Percentiles rank a stretch among this genome's conserved stretches.
These are phyloP conservation scores for Eutrema japonicum DNA, from an alignment of 345 rosid species.

Conservation along the genomic window DNA sequence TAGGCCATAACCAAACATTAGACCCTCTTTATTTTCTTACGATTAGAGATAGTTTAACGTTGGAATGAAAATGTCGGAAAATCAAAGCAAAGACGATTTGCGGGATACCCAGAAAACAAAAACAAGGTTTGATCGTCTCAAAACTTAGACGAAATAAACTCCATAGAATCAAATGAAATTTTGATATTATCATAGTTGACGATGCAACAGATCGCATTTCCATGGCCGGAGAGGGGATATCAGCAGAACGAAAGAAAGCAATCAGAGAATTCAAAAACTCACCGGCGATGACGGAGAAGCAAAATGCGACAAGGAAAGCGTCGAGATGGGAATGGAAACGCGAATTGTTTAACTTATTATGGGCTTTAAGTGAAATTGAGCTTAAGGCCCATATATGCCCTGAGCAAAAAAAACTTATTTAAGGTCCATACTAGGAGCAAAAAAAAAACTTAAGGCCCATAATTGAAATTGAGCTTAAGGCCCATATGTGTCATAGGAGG, in stretches of 20 bases:
- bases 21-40: too few relatives aligned
- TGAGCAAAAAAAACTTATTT: neutral
- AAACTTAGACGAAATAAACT: neutral
- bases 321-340: neutral
- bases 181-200: neutral
- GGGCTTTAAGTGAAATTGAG: neutral
- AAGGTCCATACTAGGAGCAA: neutral
- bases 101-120: neutral
- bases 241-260: neutral
- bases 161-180: neutral
- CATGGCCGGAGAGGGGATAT: neutral
- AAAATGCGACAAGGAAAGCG: neutral
- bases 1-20: neutral
- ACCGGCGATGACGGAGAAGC: conserved; percentile 18
- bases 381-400: neutral
- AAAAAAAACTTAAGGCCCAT: neutral
- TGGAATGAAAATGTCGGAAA: too few relatives aligned
- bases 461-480: too few relatives aligned
- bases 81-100: too few relatives aligned
- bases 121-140: too few relatives aligned
- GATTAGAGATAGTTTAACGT: too few relatives aligned
- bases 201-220: neutral
- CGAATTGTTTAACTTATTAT: neutral
- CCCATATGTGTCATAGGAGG: neutral
- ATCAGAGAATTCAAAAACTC: conserved; percentile 1